These are phyloP conservation scores for Solanum gandarillasii DNA, from an alignment of 257 asterid species.

Conservation along the genomic window DNA sequence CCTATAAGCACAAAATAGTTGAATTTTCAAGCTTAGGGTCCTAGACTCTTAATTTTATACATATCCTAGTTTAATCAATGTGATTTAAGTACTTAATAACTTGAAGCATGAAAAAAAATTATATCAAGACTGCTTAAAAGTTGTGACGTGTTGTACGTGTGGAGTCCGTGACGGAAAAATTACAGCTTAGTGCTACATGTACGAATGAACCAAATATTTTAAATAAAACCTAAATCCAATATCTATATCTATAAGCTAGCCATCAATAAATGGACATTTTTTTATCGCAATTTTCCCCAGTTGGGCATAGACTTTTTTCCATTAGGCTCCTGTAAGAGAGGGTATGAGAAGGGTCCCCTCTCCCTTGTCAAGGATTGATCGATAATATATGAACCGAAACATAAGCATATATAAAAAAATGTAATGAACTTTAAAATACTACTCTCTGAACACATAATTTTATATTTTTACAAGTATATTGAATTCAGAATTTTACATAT, in stretches of 20 bases:
- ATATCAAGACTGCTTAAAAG: background rate
- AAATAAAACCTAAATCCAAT: background rate
- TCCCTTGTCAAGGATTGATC: background rate
- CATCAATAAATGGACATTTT: too few relatives aligned
- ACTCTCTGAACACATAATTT: background rate
- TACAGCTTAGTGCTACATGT: background rate
- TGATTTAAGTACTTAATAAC: background rate
- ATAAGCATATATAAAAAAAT: background rate
- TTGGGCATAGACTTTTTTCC: background rate
- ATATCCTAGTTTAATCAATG: background rate
- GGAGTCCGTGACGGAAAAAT: background rate
- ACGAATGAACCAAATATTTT: background rate
- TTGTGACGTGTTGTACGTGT: background rate
- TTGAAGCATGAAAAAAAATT: background rate
- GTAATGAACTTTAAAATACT: background rate
- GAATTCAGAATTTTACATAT: background rate
- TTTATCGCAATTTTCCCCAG: rapidly evolving
- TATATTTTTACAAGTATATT: background rate
- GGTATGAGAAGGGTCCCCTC: background rate
- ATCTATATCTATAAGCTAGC: too few relatives aligned
- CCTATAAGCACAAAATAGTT: background rate
- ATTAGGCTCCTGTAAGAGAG: background rate
- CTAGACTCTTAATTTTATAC: background rate
- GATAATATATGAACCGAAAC: background rate
- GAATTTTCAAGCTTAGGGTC: background rate